Base-by-base conservation (phyloP, 306 rosid species). In the Fragaria iinumae region DNA sequence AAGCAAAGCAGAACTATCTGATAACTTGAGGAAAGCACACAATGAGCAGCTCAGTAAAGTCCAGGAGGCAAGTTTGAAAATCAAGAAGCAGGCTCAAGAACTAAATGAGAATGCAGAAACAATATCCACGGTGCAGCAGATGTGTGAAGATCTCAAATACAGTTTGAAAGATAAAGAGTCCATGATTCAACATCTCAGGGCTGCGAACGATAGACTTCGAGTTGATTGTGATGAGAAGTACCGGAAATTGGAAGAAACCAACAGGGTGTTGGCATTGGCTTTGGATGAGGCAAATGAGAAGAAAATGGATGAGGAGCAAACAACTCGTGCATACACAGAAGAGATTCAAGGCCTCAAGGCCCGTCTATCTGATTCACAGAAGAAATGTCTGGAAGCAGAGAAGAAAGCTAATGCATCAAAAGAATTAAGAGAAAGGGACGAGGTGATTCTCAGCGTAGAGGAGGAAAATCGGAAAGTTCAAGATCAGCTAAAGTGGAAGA, bases 401-500 rank as follows among this genome's bases (percentile, higher is more conserved):
- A 87, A 84, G 49, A 69, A 70, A 10, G 76, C 73, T 1, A 74
- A 73, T 53, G 81, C 84, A 47, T 74, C 82, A 23, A 88, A 86
- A 48, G 92, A 89, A 64, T n/a, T 68, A 36, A 80, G 86, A 66
- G 91, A 88, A 56, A 83, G 87, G 80, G 86, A 91, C 44, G 85
- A 80, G 70, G 29, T 78, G 80, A 36, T 89, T 0, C 66, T 77
- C 59, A 80, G 79, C 70, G 56, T 89, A 29, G 91, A 86, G 75
- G 89, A 92, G 74, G 88, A 87, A 79, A 80, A 39, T 50, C 79
- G 81, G 73, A 86, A 88, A 78, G 50, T 88, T 72, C 84, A 80
- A 88, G 96, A 94, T 65, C 87, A 88, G 79, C 72, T 94, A 38
- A 90, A 92, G 80, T 92, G 95, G 98, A 92, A 90, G 83, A 89